A percentile compares a stretch with the other conserved stretches of the same genome.
Conservation (phyloP, 1,284 basidiomycete species). For the Microbotryomycetes sp. region DNA sequence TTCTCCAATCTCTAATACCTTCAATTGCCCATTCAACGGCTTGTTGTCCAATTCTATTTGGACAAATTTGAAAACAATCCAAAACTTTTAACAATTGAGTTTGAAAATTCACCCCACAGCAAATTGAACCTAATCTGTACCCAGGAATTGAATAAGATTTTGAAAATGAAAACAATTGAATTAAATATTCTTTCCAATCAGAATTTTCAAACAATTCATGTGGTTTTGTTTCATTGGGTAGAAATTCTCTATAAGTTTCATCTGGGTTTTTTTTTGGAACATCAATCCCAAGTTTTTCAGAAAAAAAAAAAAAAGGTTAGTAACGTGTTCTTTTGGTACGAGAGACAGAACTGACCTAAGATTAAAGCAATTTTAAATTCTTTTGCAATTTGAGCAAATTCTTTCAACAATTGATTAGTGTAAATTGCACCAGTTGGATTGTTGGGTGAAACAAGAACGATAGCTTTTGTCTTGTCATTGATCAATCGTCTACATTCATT, state of each 20-base stretch:
- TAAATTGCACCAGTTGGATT: constrained; percentile 75
- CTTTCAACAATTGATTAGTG: constrained; percentile 53
- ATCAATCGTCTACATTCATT: constrained; percentile 52
- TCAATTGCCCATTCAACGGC: constrained; percentile 50
- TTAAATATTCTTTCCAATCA: constrained; percentile 57
- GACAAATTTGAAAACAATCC: constrained; percentile 71
- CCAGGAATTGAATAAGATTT: constrained; percentile 69
- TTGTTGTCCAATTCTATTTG: constrained; percentile 63
- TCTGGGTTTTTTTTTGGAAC: too few relatives aligned
- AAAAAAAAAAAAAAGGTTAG: too few relatives aligned
- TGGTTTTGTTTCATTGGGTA: constrained; percentile 49
- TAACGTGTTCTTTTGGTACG: too few relatives aligned
- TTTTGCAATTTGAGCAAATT: constrained; percentile 59
- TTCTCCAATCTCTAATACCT: constrained; percentile 45
- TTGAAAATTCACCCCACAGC: constrained; percentile 58
- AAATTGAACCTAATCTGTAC: constrained; percentile 69
- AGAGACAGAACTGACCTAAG: constrained; percentile 44
- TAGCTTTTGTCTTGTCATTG: constrained; percentile 57
- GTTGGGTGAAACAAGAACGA: constrained; percentile 68
- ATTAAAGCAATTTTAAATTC: constrained; percentile 62
- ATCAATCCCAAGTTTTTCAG: too few relatives aligned
- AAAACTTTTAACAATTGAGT: constrained; percentile 56
- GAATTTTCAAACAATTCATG: constrained; percentile 53
- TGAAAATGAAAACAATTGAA: constrained; percentile 68
- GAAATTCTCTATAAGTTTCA: constrained; percentile 82